These are phyloP conservation scores for Teratosphaeria gauchensis DNA, from an alignment of 2,329 filamentous ascomycete genomes.

Conservation along the genomic window DNA sequence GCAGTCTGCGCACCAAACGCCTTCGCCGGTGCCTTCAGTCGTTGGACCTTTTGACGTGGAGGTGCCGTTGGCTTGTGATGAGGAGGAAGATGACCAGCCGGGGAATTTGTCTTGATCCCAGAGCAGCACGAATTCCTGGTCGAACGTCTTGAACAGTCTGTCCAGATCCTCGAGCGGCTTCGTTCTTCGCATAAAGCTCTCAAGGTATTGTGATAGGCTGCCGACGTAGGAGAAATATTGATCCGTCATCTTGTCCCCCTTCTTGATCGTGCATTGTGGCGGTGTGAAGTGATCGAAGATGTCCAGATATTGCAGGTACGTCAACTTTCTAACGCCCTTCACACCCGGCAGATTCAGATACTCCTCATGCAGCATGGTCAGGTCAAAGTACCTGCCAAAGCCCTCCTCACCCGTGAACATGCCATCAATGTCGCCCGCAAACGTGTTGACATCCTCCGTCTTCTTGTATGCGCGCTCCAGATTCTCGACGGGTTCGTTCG, in stretches of 20 bases:
- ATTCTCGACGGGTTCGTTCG: slow-evolving; percentile 91
- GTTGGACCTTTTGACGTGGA: slow-evolving; percentile 26
- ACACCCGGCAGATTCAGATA: slow-evolving; percentile 83
- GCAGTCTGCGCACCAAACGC: slow-evolving; percentile 82
- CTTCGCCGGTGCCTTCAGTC: slow-evolving; percentile 52
- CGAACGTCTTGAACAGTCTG: slow-evolving; percentile 64
- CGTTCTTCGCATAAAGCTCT: slow-evolving; percentile 76
- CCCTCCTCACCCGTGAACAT: slow-evolving; percentile 96
- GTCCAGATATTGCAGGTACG: slow-evolving; percentile 88
- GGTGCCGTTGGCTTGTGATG: slow-evolving; percentile 13
- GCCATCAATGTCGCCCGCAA: slow-evolving; percentile 59
- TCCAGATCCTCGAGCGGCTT: slow-evolving; percentile 79
- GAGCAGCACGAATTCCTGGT: slow-evolving; percentile 70
- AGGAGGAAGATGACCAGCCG: slow-evolving; percentile 60
- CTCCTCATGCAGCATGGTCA: slow-evolving; percentile 73
- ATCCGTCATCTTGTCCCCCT: slow-evolving; percentile 79
- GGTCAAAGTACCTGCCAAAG: slow-evolving; percentile 84
- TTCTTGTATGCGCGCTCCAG: slow-evolving; percentile 85
- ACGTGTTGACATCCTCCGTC: slow-evolving; percentile 45
- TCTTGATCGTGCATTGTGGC: slow-evolving; percentile 63
- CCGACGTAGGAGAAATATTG: slow-evolving; percentile 86
- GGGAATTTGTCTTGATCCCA: slow-evolving; percentile 74
- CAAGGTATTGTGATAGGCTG: slow-evolving; percentile 70
- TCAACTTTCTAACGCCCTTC: slow-evolving; percentile 55
- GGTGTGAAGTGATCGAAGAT: slow-evolving; percentile 77